Percentiles rank a stretch among this genome's conserved stretches.
phyloP scores from a whole-genome alignment of 371 early-diverging fungal genomes.

The Fennellomyces sp. region DNA sequence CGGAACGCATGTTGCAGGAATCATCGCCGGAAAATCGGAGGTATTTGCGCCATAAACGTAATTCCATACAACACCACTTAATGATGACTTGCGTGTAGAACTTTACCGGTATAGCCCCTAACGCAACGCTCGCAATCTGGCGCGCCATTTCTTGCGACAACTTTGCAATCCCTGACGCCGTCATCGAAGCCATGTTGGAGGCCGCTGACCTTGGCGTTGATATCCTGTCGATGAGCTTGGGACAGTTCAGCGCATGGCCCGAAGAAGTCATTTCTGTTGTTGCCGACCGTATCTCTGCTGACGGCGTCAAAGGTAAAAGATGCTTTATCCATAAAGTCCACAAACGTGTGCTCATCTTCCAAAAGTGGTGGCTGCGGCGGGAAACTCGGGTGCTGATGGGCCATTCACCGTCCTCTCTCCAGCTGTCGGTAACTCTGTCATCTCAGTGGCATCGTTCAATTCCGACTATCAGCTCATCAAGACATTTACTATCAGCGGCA shows the following conservation, averaged over 20 bases:
- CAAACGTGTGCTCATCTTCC: too few species aligned
- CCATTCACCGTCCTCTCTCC: conserved; percentile 44
- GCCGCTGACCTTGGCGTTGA: conserved; percentile 13
- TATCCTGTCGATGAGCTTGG: conserved; percentile 23
- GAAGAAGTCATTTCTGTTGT: conserved; percentile 34
- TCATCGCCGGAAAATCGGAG: too few species aligned
- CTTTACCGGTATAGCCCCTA: too few species aligned
- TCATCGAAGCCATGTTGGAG: conserved; percentile 47
- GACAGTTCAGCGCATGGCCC: conserved; percentile 30
- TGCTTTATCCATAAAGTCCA: too few species aligned
- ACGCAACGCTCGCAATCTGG: too few species aligned
- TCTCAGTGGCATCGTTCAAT: conserved; percentile 68
- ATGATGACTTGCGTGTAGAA: too few species aligned
- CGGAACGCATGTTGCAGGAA: too few species aligned
- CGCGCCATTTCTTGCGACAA: too few species aligned
- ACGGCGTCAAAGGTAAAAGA: conserved; percentile 20
- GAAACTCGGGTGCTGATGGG: conserved; percentile 60
- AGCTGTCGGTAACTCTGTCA: conserved; percentile 37
- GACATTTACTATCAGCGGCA: conserved; percentile 14
- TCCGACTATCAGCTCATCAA: conserved; percentile 21
- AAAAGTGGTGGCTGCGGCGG: conserved; percentile 59
- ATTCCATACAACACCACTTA: too few species aligned
- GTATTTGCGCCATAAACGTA: too few species aligned
- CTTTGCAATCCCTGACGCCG: too few species aligned
- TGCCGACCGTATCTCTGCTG: conserved; percentile 27